Conservation (phyloP, 306 rosid genomes). For the Benincasa hispida region DNA sequence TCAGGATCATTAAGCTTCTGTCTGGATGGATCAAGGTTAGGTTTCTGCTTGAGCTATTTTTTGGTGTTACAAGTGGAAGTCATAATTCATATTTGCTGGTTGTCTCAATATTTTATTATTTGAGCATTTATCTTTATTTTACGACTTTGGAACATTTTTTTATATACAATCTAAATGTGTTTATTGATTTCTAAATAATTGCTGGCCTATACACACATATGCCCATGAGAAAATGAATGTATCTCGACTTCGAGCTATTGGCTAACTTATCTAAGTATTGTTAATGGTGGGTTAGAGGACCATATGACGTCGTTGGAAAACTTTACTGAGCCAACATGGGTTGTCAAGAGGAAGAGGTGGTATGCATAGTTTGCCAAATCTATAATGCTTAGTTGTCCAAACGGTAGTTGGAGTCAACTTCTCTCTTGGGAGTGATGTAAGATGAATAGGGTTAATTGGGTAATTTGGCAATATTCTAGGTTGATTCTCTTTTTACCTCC, state of each 20-base stretch:
- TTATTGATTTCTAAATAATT: background rate
- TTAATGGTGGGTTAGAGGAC: background rate
- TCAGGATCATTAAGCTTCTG: slow-evolving; percentile 64
- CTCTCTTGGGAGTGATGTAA: background rate
- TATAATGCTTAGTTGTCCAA: background rate
- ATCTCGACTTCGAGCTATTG: background rate
- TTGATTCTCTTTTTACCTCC: no score
- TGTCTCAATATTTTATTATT: background rate
- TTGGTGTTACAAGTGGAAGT: background rate
- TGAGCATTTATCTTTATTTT: background rate
- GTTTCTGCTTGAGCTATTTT: slow-evolving; percentile 13
- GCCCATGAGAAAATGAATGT: background rate
- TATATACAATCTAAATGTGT: background rate
- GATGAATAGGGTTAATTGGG: no score
- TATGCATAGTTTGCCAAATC: background rate
- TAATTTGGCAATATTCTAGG: no score
- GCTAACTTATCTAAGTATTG: background rate
- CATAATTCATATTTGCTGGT: background rate
- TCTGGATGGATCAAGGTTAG: slow-evolving; percentile 57
- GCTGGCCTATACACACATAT: background rate
- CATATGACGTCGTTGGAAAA: background rate
- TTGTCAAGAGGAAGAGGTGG: background rate
- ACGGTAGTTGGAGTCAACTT: background rate
- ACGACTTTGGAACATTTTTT: background rate
- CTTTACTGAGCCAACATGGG: background rate